Conservation (phyloP, 495 filamentous ascomycete genomes). For the Schizothecium vesticola region DNA sequence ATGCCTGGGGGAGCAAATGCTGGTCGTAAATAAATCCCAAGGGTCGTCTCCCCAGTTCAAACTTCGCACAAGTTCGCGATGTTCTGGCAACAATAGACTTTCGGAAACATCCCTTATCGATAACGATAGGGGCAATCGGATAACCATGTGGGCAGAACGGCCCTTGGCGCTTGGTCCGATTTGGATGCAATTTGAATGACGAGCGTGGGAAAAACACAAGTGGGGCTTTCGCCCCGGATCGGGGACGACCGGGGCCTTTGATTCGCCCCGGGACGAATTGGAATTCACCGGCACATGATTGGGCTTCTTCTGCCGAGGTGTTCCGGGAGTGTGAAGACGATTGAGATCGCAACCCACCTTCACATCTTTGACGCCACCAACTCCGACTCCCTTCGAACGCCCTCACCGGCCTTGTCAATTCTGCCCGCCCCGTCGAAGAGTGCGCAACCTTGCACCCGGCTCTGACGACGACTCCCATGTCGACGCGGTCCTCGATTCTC, state of each 20-base stretch:
- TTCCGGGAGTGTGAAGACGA: constrained; percentile 23
- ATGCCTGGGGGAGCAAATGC: background rate
- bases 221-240: background rate
- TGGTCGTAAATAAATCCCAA: background rate
- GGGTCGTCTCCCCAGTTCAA: background rate
- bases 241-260: constrained; percentile 15
- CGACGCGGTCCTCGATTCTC: background rate
- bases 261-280: constrained; percentile 14
- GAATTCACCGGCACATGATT: constrained; percentile 19
- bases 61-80: background rate
- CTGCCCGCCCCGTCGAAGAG: background rate
- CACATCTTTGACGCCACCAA: constrained; percentile 20
- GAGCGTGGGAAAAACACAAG: background rate
- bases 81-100: background rate
- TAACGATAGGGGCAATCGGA: background rate
- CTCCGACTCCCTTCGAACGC: constrained; percentile 1
- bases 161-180: background rate
- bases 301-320: constrained; percentile 24
- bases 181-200: background rate
- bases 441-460: background rate
- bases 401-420: background rate
- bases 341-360: constrained; percentile 15
- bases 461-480: background rate
- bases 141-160: too few species aligned
- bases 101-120: background rate